Percentiles rank a stretch among this genome's conserved stretches.
These are phyloP conservation scores for Musa itinerans DNA, from an alignment of 176 grass and related monocot genomes.

Conservation along the genomic window DNA sequence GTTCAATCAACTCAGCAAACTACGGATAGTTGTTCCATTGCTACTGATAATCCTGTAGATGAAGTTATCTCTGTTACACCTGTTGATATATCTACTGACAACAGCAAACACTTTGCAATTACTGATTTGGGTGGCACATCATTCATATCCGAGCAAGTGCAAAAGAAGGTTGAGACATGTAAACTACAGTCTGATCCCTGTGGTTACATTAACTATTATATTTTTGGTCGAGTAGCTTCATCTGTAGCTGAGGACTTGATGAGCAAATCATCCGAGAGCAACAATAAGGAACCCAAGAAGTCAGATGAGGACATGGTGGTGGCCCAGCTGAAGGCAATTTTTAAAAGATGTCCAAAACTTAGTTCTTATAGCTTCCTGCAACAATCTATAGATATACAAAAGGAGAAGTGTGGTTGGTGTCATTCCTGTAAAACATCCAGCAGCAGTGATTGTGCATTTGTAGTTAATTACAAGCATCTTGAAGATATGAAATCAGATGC, in stretches of 20 bases:
- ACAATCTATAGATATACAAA: constrained; percentile 51
- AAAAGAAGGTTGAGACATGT: constrained; percentile 29
- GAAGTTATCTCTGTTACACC: constrained; percentile 25
- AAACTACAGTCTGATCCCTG: constrained; percentile 34
- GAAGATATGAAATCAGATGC: constrained; percentile 24
- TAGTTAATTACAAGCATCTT: constrained; percentile 31
- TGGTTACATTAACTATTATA: constrained; percentile 72
- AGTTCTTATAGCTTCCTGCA: constrained; percentile 56
- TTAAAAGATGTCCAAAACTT: constrained; percentile 55
- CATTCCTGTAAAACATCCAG: constrained; percentile 61
- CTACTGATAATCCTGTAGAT: constrained; percentile 28
- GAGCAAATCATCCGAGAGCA: constrained; percentile 40
- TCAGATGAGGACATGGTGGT: constrained; percentile 38
- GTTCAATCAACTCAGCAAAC: constrained; percentile 16
- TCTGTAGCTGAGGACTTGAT: constrained; percentile 65
- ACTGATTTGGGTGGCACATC: constrained; percentile 12
- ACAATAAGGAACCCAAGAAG: constrained; percentile 65
- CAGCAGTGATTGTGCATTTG: constrained; percentile 67
- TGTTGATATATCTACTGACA: constrained; percentile 23
- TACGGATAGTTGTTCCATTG: constrained; percentile 15
- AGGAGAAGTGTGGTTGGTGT: constrained; percentile 98
- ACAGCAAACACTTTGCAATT: constrained; percentile 9
- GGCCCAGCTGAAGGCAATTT: constrained; percentile 55
- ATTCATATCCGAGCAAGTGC: constrained; percentile 14
- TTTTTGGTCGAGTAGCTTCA: constrained; percentile 86